Conservation (phyloP, 345 rosid genomes). For the Xanthoceras sorbifolium region DNA sequence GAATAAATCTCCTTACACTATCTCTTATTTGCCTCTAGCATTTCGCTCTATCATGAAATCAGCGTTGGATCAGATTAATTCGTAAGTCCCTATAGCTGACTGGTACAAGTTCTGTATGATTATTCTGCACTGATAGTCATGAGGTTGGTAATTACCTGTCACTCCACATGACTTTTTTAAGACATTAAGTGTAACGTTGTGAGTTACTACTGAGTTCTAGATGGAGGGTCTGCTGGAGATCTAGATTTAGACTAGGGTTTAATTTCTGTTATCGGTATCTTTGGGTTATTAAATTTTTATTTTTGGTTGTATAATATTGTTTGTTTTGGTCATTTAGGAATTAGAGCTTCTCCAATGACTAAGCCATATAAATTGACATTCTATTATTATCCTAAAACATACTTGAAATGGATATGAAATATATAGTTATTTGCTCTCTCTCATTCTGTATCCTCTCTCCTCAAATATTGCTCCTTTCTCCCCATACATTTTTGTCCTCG, state of each 20-base stretch:
- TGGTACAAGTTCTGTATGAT: constrained; percentile 5
- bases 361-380: background rate
- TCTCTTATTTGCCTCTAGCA: constrained; percentile 88
- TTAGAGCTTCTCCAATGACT: background rate
- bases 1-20: constrained; percentile 82
- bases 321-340: background rate
- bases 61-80: constrained; percentile 83
- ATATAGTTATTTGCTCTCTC: background rate
- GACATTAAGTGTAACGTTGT: constrained; percentile 2
- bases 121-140: background rate
- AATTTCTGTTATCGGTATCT: background rate
- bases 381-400: background rate
- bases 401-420: background rate
- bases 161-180: background rate
- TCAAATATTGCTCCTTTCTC: background rate
- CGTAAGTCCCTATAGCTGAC: constrained; percentile 53
- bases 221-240: background rate
- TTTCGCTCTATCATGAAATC: constrained; percentile 75
- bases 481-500: background rate
- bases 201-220: too few relatives aligned
- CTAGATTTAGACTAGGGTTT: background rate
- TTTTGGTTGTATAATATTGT: background rate
- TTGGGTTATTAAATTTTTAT: background rate
- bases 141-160: constrained; percentile 3
- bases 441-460: background rate